phyloP scores from a whole-genome alignment of 2,329 filamentous ascomycete species.

The Ustilaginoidea virens region DNA sequence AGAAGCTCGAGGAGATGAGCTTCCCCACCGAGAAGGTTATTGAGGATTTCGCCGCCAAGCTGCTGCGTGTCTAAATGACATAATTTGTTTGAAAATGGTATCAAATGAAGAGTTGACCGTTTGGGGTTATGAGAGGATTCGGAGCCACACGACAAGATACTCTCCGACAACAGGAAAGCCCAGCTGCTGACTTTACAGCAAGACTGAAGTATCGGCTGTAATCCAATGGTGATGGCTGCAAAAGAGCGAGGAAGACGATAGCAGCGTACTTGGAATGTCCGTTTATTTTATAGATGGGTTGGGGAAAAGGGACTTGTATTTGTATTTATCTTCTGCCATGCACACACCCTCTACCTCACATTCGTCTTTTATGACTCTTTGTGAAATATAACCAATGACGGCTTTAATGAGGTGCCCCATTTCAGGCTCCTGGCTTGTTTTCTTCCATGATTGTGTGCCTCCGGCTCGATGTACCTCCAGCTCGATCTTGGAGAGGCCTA shows the following conservation, averaged over 20 bases:
- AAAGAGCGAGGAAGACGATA: constrained; percentile 8
- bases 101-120: neutral
- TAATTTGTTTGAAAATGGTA: neutral
- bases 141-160: too few relatives aligned
- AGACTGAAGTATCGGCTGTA: neutral
- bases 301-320: constrained; percentile 23
- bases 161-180: too few relatives aligned
- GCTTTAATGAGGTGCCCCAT: too few relatives aligned
- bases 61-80: constrained; percentile 54
- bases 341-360: constrained; percentile 17
- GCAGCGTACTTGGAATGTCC: constrained; percentile 8
- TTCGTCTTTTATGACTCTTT: constrained; percentile 13
- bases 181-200: too few relatives aligned
- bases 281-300: constrained; percentile 20
- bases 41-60: constrained; percentile 74
- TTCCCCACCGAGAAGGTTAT: constrained; percentile 89
- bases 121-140: too few relatives aligned
- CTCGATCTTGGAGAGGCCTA: too few relatives aligned
- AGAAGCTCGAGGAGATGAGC: constrained; percentile 82
- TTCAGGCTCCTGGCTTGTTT: too few relatives aligned
- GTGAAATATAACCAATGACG: neutral
- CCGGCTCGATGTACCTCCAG: too few relatives aligned
- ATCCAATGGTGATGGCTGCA: neutral
- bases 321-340: constrained; percentile 23
- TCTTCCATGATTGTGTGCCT: too few relatives aligned